Percentiles rank a stretch among this genome's conserved stretches.
These are phyloP conservation scores for Phaeophleospora eucalypticola DNA, from an alignment of 2,329 filamentous ascomycete genomes.

Conservation along the genomic window DNA sequence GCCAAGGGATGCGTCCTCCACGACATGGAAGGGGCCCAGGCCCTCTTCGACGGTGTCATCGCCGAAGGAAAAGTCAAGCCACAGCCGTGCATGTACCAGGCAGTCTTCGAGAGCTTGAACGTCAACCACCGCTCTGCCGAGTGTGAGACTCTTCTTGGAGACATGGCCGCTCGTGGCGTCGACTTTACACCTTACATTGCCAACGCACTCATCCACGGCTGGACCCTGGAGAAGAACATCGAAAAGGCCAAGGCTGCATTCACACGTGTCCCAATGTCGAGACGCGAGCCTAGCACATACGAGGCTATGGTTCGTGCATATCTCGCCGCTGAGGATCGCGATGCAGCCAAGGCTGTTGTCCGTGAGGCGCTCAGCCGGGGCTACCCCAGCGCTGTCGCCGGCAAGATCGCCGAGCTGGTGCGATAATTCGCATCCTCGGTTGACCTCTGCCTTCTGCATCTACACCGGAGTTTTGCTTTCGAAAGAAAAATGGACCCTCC, in stretches of 20 bases:
- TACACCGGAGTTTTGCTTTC: constrained; percentile 5
- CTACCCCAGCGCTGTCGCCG: constrained; percentile 86
- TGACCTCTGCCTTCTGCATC: constrained; percentile 1
- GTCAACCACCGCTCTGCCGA: constrained; percentile 82
- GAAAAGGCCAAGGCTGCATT: constrained; percentile 75
- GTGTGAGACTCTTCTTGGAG: constrained; percentile 62
- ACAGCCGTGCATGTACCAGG: constrained; percentile 88
- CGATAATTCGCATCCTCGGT: constrained; percentile 15
- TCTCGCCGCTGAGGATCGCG: constrained; percentile 75
- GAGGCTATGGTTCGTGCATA: constrained; percentile 97
- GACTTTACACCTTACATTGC: constrained; percentile 96
- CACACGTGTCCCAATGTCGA: constrained; percentile 67
- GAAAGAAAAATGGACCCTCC: neutral
- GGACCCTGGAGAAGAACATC: constrained; percentile 81
- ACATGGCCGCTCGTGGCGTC: constrained; percentile 71
- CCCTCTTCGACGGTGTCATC: constrained; percentile 77
- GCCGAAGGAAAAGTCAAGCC: constrained; percentile 62
- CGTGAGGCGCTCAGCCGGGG: constrained; percentile 86
- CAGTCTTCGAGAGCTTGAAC: constrained; percentile 94
- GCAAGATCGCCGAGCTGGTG: constrained; percentile 89
- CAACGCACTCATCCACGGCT: constrained; percentile 96
- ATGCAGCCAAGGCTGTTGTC: constrained; percentile 71
- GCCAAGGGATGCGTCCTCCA: constrained; percentile 92
- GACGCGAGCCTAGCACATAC: constrained; percentile 94
- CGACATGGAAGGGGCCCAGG: constrained; percentile 78